Conservation (phyloP, 306 rosid species). For the Quercus bicolor region DNA sequence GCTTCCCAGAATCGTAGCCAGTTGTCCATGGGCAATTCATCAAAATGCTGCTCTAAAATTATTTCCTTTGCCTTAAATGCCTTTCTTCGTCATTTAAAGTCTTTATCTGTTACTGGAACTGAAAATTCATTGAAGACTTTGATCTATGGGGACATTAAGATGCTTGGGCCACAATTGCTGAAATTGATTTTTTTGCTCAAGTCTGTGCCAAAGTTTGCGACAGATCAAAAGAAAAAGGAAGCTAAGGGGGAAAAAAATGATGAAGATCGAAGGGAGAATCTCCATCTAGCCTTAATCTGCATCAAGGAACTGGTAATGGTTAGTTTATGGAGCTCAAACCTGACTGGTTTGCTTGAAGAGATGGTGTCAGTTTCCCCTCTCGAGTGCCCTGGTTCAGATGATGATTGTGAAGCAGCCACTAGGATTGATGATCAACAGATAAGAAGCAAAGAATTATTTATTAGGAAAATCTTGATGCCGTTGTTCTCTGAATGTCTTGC, state of each 20-base stretch:
- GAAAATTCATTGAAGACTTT: slow-evolving; percentile 31
- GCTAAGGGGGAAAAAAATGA: slow-evolving; percentile 32
- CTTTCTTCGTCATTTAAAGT: slow-evolving; percentile 27
- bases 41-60: slow-evolving; percentile 19
- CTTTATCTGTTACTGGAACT: slow-evolving; percentile 9
- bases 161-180: slow-evolving; percentile 32
- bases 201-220: slow-evolving; percentile 4
- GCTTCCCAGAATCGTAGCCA: slow-evolving; percentile 28
- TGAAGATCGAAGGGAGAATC: slow-evolving; percentile 29
- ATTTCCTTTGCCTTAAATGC: slow-evolving; percentile 28
- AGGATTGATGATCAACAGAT: slow-evolving; percentile 24
- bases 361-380: slow-evolving; percentile 18
- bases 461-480: slow-evolving; percentile 31
- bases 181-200: slow-evolving; percentile 25
- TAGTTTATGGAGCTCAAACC: slow-evolving; percentile 7
- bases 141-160: slow-evolving; percentile 31
- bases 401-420: slow-evolving; percentile 20
- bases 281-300: slow-evolving; percentile 35
- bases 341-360: slow-evolving; percentile 36
- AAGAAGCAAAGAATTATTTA: slow-evolving; percentile 30
- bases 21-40: slow-evolving; percentile 16
- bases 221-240: slow-evolving; percentile 32
- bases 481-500: slow-evolving; percentile 32
- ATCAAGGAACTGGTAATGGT: slow-evolving; percentile 34
- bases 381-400: slow-evolving; percentile 1